These are phyloP conservation scores for Hypsizygus marmoreus DNA, from an alignment of 768 basidiomycete species.

Conservation along the genomic window DNA sequence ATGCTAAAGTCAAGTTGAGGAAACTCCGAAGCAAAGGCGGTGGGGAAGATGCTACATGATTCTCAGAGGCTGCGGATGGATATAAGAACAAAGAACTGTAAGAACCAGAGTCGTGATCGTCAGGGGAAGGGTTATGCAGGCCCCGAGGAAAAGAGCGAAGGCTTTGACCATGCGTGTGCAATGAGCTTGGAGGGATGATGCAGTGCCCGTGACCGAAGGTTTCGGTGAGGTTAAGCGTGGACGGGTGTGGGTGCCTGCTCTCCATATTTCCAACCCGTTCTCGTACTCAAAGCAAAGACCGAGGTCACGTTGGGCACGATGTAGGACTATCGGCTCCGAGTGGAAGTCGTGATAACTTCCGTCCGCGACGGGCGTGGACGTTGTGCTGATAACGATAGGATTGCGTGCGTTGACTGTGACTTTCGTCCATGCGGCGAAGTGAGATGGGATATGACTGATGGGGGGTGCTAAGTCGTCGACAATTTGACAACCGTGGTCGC, in stretches of 20 bases:
- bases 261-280: conserved; percentile 21
- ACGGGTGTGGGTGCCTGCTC: conserved; percentile 2
- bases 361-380: not conserved
- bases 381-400: conserved; percentile 18
- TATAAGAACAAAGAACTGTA: conserved; percentile 44
- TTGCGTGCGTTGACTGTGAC: conserved; percentile 14
- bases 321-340: conserved; percentile 9
- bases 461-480: conserved; percentile 15
- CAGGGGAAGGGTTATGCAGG: conserved; percentile 34
- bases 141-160: conserved; percentile 25
- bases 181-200: conserved; percentile 5
- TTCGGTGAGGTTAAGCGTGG: not conserved
- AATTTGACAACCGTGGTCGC: conserved; percentile 44
- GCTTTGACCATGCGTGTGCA: conserved; percentile 19
- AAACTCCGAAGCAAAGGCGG: too few relatives aligned
- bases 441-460: conserved; percentile 2
- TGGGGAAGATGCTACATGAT: conserved; percentile 26
- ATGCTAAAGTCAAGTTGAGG: too few relatives aligned
- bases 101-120: conserved; percentile 38
- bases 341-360: too few relatives aligned
- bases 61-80: conserved; percentile 35
- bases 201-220: not conserved
- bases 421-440: conserved; percentile 14
- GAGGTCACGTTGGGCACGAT: conserved; percentile 33
- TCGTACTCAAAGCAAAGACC: conserved; percentile 30